Base-by-base conservation (phyloP, 2,329 filamentous ascomycete species). In the Aspergillus viridinutans region DNA sequence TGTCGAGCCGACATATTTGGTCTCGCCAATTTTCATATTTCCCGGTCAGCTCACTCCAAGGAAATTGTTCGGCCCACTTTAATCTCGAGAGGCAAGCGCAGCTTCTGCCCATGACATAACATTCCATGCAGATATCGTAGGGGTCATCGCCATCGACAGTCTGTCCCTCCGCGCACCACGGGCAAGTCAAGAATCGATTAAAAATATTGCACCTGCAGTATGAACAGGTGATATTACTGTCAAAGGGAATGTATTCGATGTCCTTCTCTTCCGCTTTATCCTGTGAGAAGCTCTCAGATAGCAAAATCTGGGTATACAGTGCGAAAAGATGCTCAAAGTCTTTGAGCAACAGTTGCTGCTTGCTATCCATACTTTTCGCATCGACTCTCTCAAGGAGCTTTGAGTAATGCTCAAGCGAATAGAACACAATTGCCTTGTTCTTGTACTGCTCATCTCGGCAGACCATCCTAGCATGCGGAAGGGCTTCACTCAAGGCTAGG, bases 361-460 rank as follows among this genome's bases (percentile, higher is more conserved):
- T 73, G 55, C 72, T 77, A 58, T 65, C 76, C 65, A 60, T 54
- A 28, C 73, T 53, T 50, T 83, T 78, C 25, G 81, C 77, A 54
- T 82, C 77, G 17, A 90, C 81, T 51, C 85, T 79, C n/a, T 79
- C 77, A 60, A 88, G 76, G 28, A 84, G 72, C 5, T 72, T 72
- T 1, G 81, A 83, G 70, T 97, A 97, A 67, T 92, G 94, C 10
- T 88, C 78, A 3, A 97, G 80, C 0, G 92, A 90, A 70, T 88
- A 96, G 72, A 92, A 96, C 48, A 97, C 82, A 57, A 97, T 97
- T 4, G 92, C 90, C 72, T 97, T 97, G 77, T 96, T 97, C 73
- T 97, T 97, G 80, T 99, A 99, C 72, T 97, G 93, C 72, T 99
- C 94, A 64, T 99, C 94, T 40, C 94, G 89, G 70, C 94, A 97